Evolutionary conservation across 371 early-diverging fungal genomes (phyloP).

Genomic region (Rhizopus sp.): DNA sequence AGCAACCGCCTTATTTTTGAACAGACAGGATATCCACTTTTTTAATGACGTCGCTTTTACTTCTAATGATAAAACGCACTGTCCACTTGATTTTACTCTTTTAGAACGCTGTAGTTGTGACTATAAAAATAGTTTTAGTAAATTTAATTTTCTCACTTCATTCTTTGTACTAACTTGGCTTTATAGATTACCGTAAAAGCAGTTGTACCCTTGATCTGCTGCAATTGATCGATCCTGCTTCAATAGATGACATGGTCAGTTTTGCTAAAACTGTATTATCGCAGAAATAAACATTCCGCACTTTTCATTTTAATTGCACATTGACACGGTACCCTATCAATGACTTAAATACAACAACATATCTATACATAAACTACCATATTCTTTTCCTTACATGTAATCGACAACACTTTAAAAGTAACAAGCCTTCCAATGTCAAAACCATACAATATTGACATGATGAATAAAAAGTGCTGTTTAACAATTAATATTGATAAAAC

Average conservation of each 20-base stretch:
- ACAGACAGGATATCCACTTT: constrained; percentile 79
- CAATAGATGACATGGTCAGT: constrained; percentile 21
- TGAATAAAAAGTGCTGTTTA: too few species aligned
- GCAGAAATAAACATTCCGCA: neutral
- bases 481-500: too few species aligned
- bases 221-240: constrained; percentile 10
- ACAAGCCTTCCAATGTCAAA: too few species aligned
- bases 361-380: too few species aligned
- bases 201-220: constrained; percentile 36
- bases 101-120: constrained; percentile 37
- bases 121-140: constrained; percentile 29
- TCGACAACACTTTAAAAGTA: too few species aligned
- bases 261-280: constrained; percentile 13
- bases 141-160: neutral
- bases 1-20: constrained; percentile 84
- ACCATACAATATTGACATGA: too few species aligned
- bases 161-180: neutral
- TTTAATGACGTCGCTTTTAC: constrained; percentile 85
- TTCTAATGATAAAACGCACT: constrained; percentile 52
- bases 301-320: too few species aligned
- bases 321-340: too few species aligned
- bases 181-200: constrained; percentile 22
- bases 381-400: too few species aligned
- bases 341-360: too few species aligned
- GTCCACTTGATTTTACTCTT: constrained; percentile 28